Conservation (phyloP, 805 yeast genomes). For the Yarrowia sp. region DNA sequence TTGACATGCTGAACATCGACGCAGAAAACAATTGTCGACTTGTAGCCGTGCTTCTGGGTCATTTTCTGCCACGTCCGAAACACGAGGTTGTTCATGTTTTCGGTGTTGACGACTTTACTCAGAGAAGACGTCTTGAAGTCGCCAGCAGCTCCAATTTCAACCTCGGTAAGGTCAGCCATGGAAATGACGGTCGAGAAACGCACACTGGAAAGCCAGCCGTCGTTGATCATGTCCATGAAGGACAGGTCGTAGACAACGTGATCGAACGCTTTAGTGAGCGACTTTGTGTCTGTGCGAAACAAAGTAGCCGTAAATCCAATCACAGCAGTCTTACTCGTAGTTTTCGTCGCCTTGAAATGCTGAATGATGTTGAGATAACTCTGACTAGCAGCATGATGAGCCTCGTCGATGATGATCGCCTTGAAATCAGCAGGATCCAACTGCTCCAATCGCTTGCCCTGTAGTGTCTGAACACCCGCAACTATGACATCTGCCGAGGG, state of each 20-base stretch:
- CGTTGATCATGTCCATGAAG: constrained; percentile 61
- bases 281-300: constrained; percentile 67
- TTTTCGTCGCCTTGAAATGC: constrained; percentile 52
- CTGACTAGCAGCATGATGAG: constrained; percentile 82
- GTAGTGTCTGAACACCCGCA: constrained; percentile 72
- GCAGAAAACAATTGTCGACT: constrained; percentile 73
- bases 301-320: constrained; percentile 90
- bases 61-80: constrained; percentile 51
- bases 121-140: constrained; percentile 58
- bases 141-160: constrained; percentile 38
- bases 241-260: constrained; percentile 69
- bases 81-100: constrained; percentile 54
- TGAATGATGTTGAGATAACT: constrained; percentile 55
- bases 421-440: constrained; percentile 63
- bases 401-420: constrained; percentile 81
- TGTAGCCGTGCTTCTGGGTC: constrained; percentile 42
- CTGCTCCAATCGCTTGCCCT: constrained; percentile 48
- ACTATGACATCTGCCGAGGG: constrained; percentile 61
- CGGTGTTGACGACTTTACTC: constrained; percentile 54
- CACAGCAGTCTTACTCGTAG: constrained; percentile 50
- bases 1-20: constrained; percentile 69
- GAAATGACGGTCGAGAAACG: constrained; percentile 58
- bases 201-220: constrained; percentile 68
- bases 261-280: constrained; percentile 61
- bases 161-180: constrained; percentile 46